A percentile compares a stretch with the other conserved stretches of the same genome.
phyloP scores from a whole-genome alignment of 768 basidiomycete species.

The Ramaria sp. region DNA sequence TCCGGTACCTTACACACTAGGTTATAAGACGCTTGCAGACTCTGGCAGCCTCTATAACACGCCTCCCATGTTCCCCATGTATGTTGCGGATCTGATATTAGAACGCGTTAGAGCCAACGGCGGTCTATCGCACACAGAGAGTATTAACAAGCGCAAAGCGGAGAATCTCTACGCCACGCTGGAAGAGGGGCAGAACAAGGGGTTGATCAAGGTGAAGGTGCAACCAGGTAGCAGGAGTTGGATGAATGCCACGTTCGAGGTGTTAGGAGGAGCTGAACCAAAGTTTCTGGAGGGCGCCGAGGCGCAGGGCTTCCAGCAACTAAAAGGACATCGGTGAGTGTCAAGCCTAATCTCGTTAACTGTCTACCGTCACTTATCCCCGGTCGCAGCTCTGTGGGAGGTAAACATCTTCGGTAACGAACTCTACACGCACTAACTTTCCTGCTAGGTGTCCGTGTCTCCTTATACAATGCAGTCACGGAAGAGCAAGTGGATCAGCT shows the following conservation, averaged over 20 bases:
- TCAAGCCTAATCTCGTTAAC: neutral
- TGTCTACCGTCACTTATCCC: neutral
- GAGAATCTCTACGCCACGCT: slow-evolving; percentile 66
- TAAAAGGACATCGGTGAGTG: slow-evolving; percentile 87
- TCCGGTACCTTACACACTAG: slow-evolving; percentile 67
- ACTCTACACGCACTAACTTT: neutral
- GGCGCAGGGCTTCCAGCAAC: slow-evolving; percentile 63
- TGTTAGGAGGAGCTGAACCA: slow-evolving; percentile 57
- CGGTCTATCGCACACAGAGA: slow-evolving; percentile 55
- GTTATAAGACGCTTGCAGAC: slow-evolving; percentile 77
- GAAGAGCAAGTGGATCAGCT: slow-evolving; percentile 59
- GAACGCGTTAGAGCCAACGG: slow-evolving; percentile 55
- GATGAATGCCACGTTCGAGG: slow-evolving; percentile 92
- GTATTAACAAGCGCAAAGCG: slow-evolving; percentile 61
- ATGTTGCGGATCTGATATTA: slow-evolving; percentile 81
- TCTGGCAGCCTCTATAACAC: slow-evolving; percentile 82
- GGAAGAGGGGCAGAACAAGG: slow-evolving; percentile 57
- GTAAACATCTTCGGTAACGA: slow-evolving; percentile 15
- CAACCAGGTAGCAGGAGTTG: slow-evolving; percentile 69
- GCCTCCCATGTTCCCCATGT: slow-evolving; percentile 84
- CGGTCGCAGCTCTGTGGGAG: slow-evolving; percentile 42
- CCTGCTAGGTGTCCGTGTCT: slow-evolving; percentile 59
- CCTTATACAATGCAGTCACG: slow-evolving; percentile 82
- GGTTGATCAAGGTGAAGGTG: slow-evolving; percentile 64
- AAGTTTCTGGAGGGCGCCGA: slow-evolving; percentile 77